phyloP scores from a whole-genome alignment of 805 yeast species.

The Wickerhamiella vanderwaltii region DNA sequence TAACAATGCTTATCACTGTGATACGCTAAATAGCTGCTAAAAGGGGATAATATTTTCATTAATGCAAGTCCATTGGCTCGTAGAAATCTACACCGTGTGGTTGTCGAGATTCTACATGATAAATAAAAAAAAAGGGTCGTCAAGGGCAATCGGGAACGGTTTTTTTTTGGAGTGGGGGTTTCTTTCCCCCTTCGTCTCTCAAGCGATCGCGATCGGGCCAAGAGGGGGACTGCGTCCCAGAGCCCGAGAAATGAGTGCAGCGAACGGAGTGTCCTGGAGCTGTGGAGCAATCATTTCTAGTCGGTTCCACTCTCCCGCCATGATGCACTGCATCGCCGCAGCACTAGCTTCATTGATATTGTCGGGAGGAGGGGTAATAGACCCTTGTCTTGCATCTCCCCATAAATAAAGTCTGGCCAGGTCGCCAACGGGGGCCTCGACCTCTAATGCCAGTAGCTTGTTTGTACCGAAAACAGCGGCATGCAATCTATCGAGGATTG shows the following conservation, averaged over 20 bases:
- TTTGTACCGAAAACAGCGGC: constrained; percentile 10
- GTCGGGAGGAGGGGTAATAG: constrained; percentile 4
- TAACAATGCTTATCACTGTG: no score
- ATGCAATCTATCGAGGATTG: constrained; percentile 10
- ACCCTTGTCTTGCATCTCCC: constrained; percentile 3
- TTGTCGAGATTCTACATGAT: no score
- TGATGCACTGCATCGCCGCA: constrained; percentile 6
- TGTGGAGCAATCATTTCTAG: constrained; percentile 4
- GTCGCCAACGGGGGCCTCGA: not conserved
- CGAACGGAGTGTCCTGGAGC: constrained; percentile 8
- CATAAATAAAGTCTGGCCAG: constrained; percentile 7
- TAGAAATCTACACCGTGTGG: no score
- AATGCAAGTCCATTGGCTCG: no score
- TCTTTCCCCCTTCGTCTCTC: no score
- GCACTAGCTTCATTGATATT: constrained; percentile 6
- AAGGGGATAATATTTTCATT: no score
- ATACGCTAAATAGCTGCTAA: no score
- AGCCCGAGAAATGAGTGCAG: constrained; percentile 1
- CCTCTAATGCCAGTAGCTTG: constrained; percentile 3
- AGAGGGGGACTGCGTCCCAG: not conserved
- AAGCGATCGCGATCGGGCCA: no score
- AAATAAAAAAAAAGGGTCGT: no score
- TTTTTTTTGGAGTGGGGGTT: no score
- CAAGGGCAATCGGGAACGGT: no score
- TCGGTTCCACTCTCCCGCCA: constrained; percentile 1